Evolutionary conservation across 192 early-diverging fungal genomes (phyloP).

Genomic region (Linnemannia elongata): DNA sequence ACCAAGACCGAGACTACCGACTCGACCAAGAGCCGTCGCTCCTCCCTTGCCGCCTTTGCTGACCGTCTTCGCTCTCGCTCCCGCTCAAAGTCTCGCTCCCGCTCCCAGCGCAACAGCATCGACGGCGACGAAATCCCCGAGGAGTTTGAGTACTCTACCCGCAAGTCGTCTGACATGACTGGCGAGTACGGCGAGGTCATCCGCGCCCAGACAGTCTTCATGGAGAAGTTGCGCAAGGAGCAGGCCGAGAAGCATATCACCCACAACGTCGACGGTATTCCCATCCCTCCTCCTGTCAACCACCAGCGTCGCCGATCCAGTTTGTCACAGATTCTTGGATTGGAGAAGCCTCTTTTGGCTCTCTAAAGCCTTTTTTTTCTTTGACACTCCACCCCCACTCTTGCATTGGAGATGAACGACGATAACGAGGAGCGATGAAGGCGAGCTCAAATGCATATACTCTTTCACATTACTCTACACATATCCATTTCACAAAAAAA

Average conservation of each 20-base stretch:
- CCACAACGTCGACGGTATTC: conserved; percentile 36
- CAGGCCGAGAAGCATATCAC: conserved; percentile 14
- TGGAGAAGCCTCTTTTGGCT: conserved; percentile 42
- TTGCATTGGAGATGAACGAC: background rate
- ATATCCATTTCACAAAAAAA: background rate
- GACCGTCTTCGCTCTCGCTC: conserved; percentile 39
- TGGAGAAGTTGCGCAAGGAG: conserved; percentile 38
- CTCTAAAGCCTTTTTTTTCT: background rate
- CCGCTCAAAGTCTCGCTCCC: conserved; percentile 22
- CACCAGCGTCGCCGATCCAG: conserved; percentile 30
- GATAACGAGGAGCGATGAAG: background rate
- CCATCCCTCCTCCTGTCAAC: conserved; percentile 21
- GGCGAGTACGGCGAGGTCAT: conserved; percentile 23
- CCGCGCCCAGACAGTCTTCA: conserved; percentile 33
- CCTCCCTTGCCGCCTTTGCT: conserved; percentile 33
- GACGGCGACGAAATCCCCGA: conserved; percentile 12
- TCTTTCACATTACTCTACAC: background rate
- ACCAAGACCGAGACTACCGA: background rate
- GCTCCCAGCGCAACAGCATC: conserved; percentile 20
- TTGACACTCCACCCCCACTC: background rate
- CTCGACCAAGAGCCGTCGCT: conserved; percentile 26
- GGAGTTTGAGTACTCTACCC: conserved; percentile 11
- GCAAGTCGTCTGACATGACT: conserved; percentile 20
- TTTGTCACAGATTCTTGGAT: conserved; percentile 19
- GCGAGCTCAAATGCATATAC: conserved; percentile 12